These are phyloP conservation scores for Penicillium pulvis DNA, from an alignment of 495 filamentous ascomycete genomes.

Conservation along the genomic window DNA sequence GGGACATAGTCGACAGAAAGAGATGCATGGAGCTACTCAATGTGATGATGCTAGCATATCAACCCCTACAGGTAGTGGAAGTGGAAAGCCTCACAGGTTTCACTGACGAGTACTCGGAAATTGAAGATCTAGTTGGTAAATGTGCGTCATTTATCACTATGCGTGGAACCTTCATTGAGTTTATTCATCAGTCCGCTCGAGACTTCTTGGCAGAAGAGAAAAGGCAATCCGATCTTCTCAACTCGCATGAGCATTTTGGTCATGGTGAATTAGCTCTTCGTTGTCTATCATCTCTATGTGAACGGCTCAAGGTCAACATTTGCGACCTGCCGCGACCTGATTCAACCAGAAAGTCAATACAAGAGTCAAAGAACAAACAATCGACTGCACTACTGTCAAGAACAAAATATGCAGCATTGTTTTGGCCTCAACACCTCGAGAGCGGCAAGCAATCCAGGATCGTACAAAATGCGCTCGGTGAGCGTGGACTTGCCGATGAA, in stretches of 20 bases:
- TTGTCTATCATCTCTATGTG: conserved; percentile 23
- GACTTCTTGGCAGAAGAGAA: conserved; percentile 18
- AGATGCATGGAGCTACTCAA: not conserved
- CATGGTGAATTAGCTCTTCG: conserved; percentile 18
- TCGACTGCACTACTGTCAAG: conserved; percentile 13
- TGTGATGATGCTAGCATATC: conserved; percentile 4
- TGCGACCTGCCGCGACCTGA: conserved; percentile 13
- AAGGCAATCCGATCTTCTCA: conserved; percentile 5
- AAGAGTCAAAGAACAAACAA: not conserved
- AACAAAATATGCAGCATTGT: conserved; percentile 18
- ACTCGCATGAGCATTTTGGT: conserved; percentile 11
- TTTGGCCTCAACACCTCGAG: conserved; percentile 25
- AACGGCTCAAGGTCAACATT: conserved; percentile 21
- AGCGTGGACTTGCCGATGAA: conserved; percentile 4
- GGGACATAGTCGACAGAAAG: not conserved
- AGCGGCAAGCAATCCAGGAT: not conserved
- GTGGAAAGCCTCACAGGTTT: conserved; percentile 1
- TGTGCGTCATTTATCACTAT: conserved; percentile 24
- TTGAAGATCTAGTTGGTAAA: not conserved
- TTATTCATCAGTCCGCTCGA: conserved; percentile 25
- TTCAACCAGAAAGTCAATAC: not conserved
- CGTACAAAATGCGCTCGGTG: not conserved
- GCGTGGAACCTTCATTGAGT: conserved; percentile 15
- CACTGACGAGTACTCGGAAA: not conserved
- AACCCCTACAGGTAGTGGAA: conserved; percentile 6